phyloP scores from a whole-genome alignment of 495 filamentous ascomycete genomes.

The Neurospora sp. region DNA sequence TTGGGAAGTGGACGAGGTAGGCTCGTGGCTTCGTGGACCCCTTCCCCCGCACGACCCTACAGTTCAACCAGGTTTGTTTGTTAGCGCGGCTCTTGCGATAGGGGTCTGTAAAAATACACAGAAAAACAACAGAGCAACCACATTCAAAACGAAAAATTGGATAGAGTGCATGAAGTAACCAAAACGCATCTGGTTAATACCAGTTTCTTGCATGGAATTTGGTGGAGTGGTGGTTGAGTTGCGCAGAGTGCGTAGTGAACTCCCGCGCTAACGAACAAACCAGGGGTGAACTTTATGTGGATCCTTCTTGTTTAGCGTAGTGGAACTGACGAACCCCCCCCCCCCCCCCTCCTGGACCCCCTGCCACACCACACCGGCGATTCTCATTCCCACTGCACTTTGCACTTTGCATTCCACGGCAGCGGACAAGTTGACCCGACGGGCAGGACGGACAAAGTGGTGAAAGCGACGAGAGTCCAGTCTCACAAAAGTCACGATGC shows the following conservation, averaged over 20 bases:
- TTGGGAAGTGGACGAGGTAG: not conserved
- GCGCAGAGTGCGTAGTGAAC: no score
- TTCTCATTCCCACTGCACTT: not conserved
- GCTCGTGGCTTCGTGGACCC: not conserved
- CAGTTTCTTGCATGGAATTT: no score
- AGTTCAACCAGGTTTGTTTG: no score
- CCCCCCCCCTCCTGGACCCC: not conserved
- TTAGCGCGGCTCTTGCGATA: no score
- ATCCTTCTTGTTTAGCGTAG: not conserved
- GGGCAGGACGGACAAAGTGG: not conserved
- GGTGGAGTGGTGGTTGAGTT: no score
- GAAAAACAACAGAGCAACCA: no score
- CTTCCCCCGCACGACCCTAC: not conserved
- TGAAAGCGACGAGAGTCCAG: not conserved
- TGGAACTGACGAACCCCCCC: not conserved
- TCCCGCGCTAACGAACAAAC: no score
- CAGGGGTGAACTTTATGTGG: not conserved
- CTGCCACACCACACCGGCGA: not conserved
- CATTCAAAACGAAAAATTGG: no score
- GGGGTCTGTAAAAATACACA: no score
- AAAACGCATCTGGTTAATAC: no score
- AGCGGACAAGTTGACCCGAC: not conserved
- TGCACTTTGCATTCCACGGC: not conserved
- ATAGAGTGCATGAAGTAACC: no score
- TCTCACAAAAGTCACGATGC: not conserved